phyloP scores from a whole-genome alignment of 2,329 filamentous ascomycete species.

The Colletotrichum tropicale region DNA sequence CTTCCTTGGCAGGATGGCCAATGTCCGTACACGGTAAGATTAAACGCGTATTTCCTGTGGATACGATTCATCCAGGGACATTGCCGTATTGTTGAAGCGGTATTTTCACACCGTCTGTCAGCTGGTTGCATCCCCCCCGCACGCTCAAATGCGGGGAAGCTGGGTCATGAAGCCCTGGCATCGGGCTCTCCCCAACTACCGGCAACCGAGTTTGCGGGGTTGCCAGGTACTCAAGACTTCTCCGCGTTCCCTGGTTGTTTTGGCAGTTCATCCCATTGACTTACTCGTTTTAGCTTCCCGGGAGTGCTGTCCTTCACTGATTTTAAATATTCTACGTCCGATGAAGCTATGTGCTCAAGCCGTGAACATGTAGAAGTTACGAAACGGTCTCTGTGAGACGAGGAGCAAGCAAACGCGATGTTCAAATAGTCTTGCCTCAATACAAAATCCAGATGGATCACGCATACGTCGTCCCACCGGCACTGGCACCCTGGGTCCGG shows the following conservation, averaged over 20 bases:
- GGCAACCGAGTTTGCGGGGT: not conserved
- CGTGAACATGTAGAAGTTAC: not conserved
- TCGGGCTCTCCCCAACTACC: not conserved
- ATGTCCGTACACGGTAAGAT: not conserved
- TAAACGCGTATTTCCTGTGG: not conserved
- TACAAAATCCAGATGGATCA: not conserved
- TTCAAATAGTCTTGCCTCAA: not conserved
- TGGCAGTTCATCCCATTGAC: not conserved
- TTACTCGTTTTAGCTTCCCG: not conserved
- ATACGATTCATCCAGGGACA: not conserved
- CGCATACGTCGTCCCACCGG: not conserved
- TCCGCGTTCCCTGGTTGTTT: not conserved
- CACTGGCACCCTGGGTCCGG: not conserved
- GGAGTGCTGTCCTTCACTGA: not conserved
- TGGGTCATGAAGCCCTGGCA: not conserved
- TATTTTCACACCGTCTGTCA: not conserved
- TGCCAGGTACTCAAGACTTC: not conserved
- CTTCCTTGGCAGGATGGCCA: not conserved
- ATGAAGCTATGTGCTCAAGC: not conserved
- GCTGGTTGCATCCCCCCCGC: not conserved
- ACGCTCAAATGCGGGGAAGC: constrained; percentile 1
- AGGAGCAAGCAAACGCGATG: not conserved
- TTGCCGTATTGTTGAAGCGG: not conserved
- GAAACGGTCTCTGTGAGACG: not conserved
- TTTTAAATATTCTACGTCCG: not conserved